Conservation (phyloP, 306 rosid genomes). For the Luffa acutangula region DNA sequence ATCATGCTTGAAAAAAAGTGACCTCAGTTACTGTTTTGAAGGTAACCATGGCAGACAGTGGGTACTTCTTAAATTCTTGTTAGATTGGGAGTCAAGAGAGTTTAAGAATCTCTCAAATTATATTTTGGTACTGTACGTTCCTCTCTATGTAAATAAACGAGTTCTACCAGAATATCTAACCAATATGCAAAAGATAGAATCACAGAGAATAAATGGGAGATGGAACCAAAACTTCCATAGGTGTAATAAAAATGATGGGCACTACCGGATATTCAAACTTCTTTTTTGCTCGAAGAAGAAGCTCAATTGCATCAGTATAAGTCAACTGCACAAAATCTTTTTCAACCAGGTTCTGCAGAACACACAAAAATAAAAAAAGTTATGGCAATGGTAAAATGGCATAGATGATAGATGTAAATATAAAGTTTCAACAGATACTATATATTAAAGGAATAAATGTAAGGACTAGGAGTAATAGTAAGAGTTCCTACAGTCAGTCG, state of each 20-base stretch:
- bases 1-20: neutral
- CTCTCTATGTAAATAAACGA: neutral
- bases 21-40: neutral
- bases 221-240: neutral
- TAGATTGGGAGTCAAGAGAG: neutral
- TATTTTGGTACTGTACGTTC: neutral
- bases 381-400: neutral
- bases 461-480: slow-evolving; percentile 24
- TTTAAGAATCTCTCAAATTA: neutral
- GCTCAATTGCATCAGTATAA: slow-evolving; percentile 79
- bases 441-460: slow-evolving; percentile 8
- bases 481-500: slow-evolving; percentile 82
- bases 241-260: neutral
- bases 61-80: neutral
- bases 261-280: slow-evolving; percentile 93
- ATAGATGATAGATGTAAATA: neutral
- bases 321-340: slow-evolving; percentile 73
- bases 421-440: neutral
- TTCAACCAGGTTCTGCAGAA: slow-evolving; percentile 64
- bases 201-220: neutral
- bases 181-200: neutral
- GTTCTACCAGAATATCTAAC: neutral
- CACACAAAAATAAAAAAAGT: neutral
- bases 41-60: neutral
- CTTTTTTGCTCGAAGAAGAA: slow-evolving; percentile 65